These are phyloP conservation scores for Apostasia shenzhenica DNA, from an alignment of 106 monocot species.

Conservation along the genomic window DNA sequence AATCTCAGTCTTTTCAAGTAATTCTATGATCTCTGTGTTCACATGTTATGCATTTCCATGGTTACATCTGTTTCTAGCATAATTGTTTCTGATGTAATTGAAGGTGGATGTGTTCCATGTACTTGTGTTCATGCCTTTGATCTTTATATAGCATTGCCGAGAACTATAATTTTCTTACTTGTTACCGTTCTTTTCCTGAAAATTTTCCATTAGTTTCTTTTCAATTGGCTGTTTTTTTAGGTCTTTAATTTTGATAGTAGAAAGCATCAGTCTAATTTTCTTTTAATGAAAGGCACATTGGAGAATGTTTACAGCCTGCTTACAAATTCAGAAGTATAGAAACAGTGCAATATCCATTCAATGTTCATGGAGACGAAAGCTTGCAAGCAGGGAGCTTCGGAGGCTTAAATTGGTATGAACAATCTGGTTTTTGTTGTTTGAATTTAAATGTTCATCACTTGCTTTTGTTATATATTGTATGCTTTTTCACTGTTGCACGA, in stretches of 20 bases:
- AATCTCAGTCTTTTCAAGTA: too few relatives aligned
- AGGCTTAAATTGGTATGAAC: conserved; percentile 57
- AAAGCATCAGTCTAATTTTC: not conserved
- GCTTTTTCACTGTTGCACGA: too few relatives aligned
- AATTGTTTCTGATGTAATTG: too few relatives aligned
- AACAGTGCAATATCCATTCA: conserved; percentile 48
- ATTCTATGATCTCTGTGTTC: too few relatives aligned
- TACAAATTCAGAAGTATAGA: conserved; percentile 18
- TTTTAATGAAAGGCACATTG: conserved; percentile 33
- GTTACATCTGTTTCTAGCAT: too few relatives aligned
- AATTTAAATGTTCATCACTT: too few relatives aligned
- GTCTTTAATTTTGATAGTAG: not conserved
- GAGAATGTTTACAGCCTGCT: conserved; percentile 31
- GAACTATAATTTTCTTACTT: too few relatives aligned
- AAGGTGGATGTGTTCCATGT: too few relatives aligned
- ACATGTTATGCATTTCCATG: too few relatives aligned
- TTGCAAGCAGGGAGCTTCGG: conserved; percentile 57
- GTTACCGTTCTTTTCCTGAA: not conserved
- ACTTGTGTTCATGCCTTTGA: too few relatives aligned
- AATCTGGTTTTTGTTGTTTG: not conserved
- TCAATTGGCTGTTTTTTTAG: not conserved
- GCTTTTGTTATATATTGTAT: too few relatives aligned
- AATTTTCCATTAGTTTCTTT: not conserved
- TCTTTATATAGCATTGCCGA: too few relatives aligned
- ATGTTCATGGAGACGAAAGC: conserved; percentile 69